These are phyloP conservation scores for Globisporangium cylindrosporum DNA, from an alignment of 352 stramenopile species.

Conservation along the genomic window DNA sequence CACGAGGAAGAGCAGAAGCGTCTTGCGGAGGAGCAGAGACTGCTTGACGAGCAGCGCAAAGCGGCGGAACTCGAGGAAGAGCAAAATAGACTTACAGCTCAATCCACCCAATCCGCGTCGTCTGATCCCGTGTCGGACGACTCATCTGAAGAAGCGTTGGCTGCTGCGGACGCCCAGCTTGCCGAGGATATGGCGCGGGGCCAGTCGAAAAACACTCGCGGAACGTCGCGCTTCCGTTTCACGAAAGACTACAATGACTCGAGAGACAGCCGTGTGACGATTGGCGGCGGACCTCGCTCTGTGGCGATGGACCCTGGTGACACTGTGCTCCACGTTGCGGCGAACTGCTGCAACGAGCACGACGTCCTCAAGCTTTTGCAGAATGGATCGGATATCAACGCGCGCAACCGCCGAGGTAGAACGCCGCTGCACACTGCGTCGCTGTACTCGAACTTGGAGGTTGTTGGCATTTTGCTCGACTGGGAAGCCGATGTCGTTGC, in stretches of 20 bases:
- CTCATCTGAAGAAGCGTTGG: constrained; percentile 48
- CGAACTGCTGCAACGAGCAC: constrained; percentile 85
- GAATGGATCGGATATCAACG: constrained; percentile 85
- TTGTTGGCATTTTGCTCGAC: constrained; percentile 76
- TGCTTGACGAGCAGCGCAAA: constrained; percentile 45
- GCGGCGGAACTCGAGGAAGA: constrained; percentile 46
- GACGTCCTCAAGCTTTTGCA: constrained; percentile 84
- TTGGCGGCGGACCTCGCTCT: constrained; percentile 55
- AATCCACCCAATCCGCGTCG: constrained; percentile 43
- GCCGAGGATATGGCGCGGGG: constrained; percentile 16
- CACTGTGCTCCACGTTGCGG: constrained; percentile 82
- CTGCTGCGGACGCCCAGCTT: constrained; percentile 21
- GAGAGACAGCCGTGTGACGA: constrained; percentile 25
- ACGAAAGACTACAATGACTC: constrained; percentile 78
- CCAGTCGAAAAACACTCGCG: constrained; percentile 28
- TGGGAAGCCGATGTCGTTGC: constrained; percentile 79
- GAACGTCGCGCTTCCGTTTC: constrained; percentile 74
- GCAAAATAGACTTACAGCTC: constrained; percentile 56
- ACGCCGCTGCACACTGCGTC: constrained; percentile 83
- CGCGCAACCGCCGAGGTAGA: constrained; percentile 69
- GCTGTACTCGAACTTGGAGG: constrained; percentile 78
- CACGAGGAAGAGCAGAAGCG: constrained; percentile 18
- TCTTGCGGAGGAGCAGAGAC: constrained; percentile 31
- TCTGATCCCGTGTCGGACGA: constrained; percentile 76
- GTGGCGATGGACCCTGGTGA: constrained; percentile 86